Evolutionary conservation across 2,329 filamentous ascomycete species (phyloP), one percentile per base, ranked within the genome.

Genomic region (Colletotrichum godetiae): DNA sequence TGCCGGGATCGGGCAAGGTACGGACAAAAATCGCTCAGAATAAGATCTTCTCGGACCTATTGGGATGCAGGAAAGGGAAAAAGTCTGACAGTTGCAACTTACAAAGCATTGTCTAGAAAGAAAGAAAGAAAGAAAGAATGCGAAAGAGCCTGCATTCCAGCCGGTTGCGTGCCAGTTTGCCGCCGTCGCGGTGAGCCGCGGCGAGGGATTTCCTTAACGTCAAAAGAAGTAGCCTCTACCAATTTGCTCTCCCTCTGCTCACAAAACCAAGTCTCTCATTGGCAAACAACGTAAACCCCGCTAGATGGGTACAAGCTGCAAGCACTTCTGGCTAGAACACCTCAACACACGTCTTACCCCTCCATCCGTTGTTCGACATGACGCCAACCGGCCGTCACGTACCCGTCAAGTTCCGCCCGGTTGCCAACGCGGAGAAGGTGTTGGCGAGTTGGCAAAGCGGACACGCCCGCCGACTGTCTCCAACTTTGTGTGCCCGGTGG

Each of bases 261-360:
- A 37, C 63, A 60, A 67, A 29, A 24, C 3, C 55, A 31, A 29
- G 13, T 29, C 33, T 31, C 24, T 46, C 37, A 67, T 71, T 71
- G 68, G 68, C 27, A 58, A 58, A 56, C 2, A 3, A 49, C n/a
- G 19, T 10, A 4, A 12, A 27, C 56, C 27, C 33, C n/a, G 49
- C 33, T 62, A 55, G 46, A 56, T 68, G 12, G 49, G 57, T 68
- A 68, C 66, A 27, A 53, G 46, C 49, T 58, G 69, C 66, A 46
- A 72, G 69, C 59, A 69, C 66, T 72, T 60, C 42, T 58, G 66
- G 65, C 69, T 55, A 62, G 69, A 72, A 63, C 69, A 27, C 37
- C 37, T 42, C 13, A 42, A 42, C 15, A 42, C 13, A 42, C 15
- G 52, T 42, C 49, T 49, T 35, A 59, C 58, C 65, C 65, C 65